A percentile compares a stretch with the other conserved stretches of the same genome.
phyloP scores from a whole-genome alignment of 352 stramenopile species.

The Phytophthora podocarpi region DNA sequence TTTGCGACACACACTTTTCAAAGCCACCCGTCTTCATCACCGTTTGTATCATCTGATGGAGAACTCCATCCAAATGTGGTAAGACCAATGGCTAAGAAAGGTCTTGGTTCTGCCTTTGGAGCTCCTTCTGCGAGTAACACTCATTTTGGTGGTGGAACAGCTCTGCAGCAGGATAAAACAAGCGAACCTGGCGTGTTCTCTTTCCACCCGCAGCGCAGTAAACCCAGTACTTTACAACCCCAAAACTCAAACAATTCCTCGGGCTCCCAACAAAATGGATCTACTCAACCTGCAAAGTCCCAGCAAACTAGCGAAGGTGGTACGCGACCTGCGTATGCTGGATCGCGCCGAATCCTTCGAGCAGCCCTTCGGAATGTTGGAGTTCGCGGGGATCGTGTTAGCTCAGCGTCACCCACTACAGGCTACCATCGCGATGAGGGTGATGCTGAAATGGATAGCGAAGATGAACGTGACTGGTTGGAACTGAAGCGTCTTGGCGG shows the following conservation, averaged over 20 bases:
- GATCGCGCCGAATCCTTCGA: conserved; percentile 38
- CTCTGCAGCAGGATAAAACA: neutral
- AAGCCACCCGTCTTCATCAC: conserved; percentile 2
- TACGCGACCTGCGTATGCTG: conserved; percentile 22
- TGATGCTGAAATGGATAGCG: conserved; percentile 38
- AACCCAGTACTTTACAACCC: neutral
- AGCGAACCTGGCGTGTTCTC: neutral
- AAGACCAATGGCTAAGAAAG: conserved; percentile 16
- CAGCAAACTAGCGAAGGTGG: neutral
- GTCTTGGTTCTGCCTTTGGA: neutral
- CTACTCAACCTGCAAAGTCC: conserved; percentile 6
- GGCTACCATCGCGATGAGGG: conserved; percentile 4
- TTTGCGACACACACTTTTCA: conserved; percentile 55
- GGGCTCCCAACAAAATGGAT: neutral
- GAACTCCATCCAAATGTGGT: neutral
- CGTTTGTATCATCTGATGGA: conserved; percentile 17
- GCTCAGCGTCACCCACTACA: conserved; percentile 17
- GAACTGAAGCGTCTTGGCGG: conserved; percentile 70
- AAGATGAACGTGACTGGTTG: conserved; percentile 54
- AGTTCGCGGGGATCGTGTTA: conserved; percentile 9
- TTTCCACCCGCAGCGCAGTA: neutral
- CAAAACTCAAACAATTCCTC: neutral
- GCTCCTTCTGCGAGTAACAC: neutral
- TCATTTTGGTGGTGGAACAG: neutral
- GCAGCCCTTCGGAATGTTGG: conserved; percentile 33